These are phyloP conservation scores for Lichtheimia ornata DNA, from an alignment of 371 early-diverging fungal genomes.

Conservation along the genomic window DNA sequence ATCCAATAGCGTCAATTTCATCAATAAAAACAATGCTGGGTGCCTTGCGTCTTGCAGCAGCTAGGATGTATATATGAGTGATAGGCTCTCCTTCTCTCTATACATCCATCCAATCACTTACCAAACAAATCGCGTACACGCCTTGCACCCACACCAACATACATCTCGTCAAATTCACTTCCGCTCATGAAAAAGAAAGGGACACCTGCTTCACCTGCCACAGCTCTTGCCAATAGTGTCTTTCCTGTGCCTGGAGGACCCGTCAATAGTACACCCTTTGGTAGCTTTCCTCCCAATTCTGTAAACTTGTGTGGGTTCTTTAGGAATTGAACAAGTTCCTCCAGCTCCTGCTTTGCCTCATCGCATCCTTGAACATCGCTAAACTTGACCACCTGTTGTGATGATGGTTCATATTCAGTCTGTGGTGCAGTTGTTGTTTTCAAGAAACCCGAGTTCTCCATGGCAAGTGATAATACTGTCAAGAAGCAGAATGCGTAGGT, in stretches of 20 bases:
- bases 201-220: constrained; percentile 90
- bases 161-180: constrained; percentile 95
- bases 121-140: constrained; percentile 72
- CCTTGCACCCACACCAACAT: constrained; percentile 96
- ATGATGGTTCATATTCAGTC: constrained; percentile 65
- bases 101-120: constrained; percentile 19
- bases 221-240: constrained; percentile 81
- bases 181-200: constrained; percentile 96
- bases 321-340: constrained; percentile 92
- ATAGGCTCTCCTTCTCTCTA: not conserved
- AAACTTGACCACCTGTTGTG: constrained; percentile 70
- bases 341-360: constrained; percentile 93
- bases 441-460: constrained; percentile 71
- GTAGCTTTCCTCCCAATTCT: constrained; percentile 89
- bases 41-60: constrained; percentile 86
- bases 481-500: constrained; percentile 72
- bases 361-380: constrained; percentile 96
- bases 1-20: constrained; percentile 97
- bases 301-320: constrained; percentile 86
- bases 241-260: constrained; percentile 99
- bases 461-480: constrained; percentile 61
- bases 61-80: not conserved
- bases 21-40: constrained; percentile 99
- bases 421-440: constrained; percentile 54
- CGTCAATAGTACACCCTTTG: constrained; percentile 91